Evolutionary conservation across 768 basidiomycete genomes (phyloP).

Genomic region (Gymnopilus junonius): DNA sequence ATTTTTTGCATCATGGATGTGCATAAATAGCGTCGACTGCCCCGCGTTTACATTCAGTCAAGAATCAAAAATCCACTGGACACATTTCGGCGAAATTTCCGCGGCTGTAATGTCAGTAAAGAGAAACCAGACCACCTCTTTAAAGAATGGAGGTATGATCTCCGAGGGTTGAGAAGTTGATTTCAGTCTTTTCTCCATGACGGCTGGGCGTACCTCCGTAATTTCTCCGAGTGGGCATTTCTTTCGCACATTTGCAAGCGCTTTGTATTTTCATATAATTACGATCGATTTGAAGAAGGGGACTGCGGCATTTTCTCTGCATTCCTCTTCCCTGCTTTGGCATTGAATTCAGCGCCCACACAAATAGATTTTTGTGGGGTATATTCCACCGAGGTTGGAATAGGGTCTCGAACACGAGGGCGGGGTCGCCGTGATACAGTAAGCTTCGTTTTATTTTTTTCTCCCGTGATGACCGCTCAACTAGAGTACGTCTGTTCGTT

Average conservation of each 20-base stretch:
- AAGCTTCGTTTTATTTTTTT: background rate
- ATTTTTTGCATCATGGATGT: background rate
- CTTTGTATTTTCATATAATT: slow-evolving; percentile 9
- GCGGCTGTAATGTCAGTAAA: slow-evolving; percentile 11
- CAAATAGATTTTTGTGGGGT: slow-evolving; percentile 1
- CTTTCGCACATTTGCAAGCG: background rate
- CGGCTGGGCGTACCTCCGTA: slow-evolving; percentile 20
- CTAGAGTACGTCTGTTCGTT: background rate
- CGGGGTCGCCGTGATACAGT: background rate
- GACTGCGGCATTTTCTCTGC: background rate
- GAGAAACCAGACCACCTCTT: background rate
- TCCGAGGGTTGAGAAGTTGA: slow-evolving; percentile 26
- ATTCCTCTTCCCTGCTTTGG: background rate
- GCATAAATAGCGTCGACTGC: slow-evolving; percentile 9
- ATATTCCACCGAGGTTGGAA: slow-evolving; percentile 2
- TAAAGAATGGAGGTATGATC: slow-evolving; percentile 17
- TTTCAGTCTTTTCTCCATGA: slow-evolving; percentile 20
- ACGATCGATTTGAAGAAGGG: background rate
- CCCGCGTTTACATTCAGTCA: background rate
- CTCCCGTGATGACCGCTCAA: background rate
- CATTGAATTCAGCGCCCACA: background rate
- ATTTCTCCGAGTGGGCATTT: slow-evolving; percentile 24
- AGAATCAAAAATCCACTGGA: slow-evolving; percentile 5
- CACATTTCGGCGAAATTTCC: slow-evolving; percentile 27
- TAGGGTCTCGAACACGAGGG: background rate